These are phyloP conservation scores for Phaffomyces antillensis DNA, from an alignment of 805 yeast genomes.

Conservation along the genomic window DNA sequence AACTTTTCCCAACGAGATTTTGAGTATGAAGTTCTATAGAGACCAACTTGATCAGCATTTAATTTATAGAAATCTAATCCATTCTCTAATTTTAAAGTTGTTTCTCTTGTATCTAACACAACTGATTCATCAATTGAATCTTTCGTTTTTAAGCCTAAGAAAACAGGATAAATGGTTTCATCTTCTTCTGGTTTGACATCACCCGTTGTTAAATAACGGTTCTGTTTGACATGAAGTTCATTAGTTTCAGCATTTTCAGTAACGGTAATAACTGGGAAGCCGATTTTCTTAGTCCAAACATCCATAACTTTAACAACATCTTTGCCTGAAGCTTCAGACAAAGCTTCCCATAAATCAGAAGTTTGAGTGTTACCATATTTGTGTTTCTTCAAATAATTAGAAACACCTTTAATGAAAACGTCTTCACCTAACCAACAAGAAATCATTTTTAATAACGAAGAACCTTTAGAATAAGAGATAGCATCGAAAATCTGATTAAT, in stretches of 20 bases:
- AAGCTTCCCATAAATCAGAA: slow-evolving; percentile 68
- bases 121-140: slow-evolving; percentile 54
- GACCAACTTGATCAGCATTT: slow-evolving; percentile 69
- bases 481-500: slow-evolving; percentile 83
- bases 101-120: slow-evolving; percentile 45
- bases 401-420: slow-evolving; percentile 69
- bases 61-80: slow-evolving; percentile 51
- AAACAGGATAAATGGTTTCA: slow-evolving; percentile 60
- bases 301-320: slow-evolving; percentile 70
- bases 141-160: slow-evolving; percentile 53
- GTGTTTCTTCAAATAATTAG: slow-evolving; percentile 68
- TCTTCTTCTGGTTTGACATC: slow-evolving; percentile 75
- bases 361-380: slow-evolving; percentile 74
- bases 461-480: slow-evolving; percentile 77
- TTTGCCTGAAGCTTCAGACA: slow-evolving; percentile 62
- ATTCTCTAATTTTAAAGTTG: slow-evolving; percentile 37
- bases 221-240: slow-evolving; percentile 53
- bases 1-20: slow-evolving; percentile 63
- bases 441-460: slow-evolving; percentile 72
- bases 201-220: slow-evolving; percentile 69
- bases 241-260: slow-evolving; percentile 41
- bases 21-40: slow-evolving; percentile 66
- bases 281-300: slow-evolving; percentile 74
- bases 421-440: slow-evolving; percentile 76
- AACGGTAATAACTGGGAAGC: slow-evolving; percentile 68